Conservation (phyloP, 805 yeast genomes). For the Blastobotrys terrestris region DNA sequence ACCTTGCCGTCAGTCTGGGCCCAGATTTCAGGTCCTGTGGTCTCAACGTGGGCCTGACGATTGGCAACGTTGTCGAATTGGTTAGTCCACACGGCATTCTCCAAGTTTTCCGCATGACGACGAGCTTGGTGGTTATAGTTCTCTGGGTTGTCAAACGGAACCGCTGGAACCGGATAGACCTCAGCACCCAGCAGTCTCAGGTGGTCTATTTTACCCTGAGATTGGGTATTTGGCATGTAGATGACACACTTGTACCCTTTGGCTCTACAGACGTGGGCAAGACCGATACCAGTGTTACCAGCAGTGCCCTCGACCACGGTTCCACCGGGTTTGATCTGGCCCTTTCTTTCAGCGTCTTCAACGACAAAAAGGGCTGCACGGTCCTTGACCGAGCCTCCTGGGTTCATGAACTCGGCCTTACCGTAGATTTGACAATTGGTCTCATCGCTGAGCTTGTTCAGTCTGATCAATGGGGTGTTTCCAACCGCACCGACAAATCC, state of each 20-base stretch:
- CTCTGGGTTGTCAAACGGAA: constrained; percentile 71
- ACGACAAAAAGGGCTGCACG: constrained; percentile 78
- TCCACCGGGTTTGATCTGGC: constrained; percentile 62
- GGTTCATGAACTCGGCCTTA: constrained; percentile 89
- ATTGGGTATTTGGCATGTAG: constrained; percentile 88
- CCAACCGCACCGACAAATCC: constrained; percentile 86
- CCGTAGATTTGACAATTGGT: constrained; percentile 74
- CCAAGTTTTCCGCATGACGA: constrained; percentile 69
- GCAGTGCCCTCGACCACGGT: constrained; percentile 93
- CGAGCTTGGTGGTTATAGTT: constrained; percentile 85
- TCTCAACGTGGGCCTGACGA: constrained; percentile 79
- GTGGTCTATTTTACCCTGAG: constrained; percentile 71
- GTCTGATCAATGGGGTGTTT: constrained; percentile 77
- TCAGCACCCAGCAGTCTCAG: constrained; percentile 75
- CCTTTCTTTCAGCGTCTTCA: constrained; percentile 66
- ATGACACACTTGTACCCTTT: constrained; percentile 80
- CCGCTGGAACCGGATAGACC: constrained; percentile 85
- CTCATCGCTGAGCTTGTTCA: constrained; percentile 49
- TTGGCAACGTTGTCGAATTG: constrained; percentile 88
- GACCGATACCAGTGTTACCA: constrained; percentile 92
- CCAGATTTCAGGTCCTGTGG: constrained; percentile 94
- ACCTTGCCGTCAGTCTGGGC: constrained; percentile 71
- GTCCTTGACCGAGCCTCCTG: constrained; percentile 90
- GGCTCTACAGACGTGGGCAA: constrained; percentile 71
- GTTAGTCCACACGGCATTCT: constrained; percentile 87